phyloP scores from a whole-genome alignment of 2,329 filamentous ascomycete genomes.

The Sarocladium oryzae region DNA sequence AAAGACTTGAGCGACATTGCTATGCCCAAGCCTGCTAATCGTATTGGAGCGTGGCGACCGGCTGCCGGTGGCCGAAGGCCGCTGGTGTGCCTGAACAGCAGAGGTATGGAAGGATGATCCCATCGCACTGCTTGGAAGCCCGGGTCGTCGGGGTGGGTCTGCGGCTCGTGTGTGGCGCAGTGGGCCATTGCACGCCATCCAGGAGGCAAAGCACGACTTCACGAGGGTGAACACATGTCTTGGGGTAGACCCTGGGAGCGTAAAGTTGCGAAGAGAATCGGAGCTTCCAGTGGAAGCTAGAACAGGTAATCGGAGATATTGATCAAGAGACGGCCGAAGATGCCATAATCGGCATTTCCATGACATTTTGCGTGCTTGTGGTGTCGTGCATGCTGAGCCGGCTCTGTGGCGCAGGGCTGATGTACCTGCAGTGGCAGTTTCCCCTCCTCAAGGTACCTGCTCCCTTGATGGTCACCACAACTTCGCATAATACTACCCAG shows the following conservation, averaged over 20 bases:
- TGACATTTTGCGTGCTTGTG: constrained; percentile 6
- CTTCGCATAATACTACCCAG: not conserved
- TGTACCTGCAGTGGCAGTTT: not conserved
- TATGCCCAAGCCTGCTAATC: not conserved
- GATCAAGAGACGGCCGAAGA: not conserved
- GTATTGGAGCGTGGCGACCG: not conserved
- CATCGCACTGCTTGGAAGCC: not conserved
- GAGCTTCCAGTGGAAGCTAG: no score
- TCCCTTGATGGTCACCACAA: not conserved
- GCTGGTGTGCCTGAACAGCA: not conserved
- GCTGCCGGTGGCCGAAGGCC: constrained; percentile 6
- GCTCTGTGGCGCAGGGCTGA: not conserved
- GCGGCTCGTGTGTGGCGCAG: not conserved
- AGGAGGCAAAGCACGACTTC: constrained; percentile 8
- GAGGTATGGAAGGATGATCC: not conserved
- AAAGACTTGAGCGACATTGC: no score
- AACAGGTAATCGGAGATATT: not conserved
- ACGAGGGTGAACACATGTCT: not conserved
- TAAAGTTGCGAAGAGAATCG: no score
- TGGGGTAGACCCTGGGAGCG: no score
- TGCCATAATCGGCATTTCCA: not conserved
- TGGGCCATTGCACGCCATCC: constrained; percentile 6
- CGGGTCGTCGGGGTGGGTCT: constrained; percentile 3
- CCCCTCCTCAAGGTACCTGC: not conserved
- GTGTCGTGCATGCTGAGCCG: not conserved